These are phyloP conservation scores for Schwanniomyces yamadae DNA, from an alignment of 805 yeast genomes.

Conservation along the genomic window DNA sequence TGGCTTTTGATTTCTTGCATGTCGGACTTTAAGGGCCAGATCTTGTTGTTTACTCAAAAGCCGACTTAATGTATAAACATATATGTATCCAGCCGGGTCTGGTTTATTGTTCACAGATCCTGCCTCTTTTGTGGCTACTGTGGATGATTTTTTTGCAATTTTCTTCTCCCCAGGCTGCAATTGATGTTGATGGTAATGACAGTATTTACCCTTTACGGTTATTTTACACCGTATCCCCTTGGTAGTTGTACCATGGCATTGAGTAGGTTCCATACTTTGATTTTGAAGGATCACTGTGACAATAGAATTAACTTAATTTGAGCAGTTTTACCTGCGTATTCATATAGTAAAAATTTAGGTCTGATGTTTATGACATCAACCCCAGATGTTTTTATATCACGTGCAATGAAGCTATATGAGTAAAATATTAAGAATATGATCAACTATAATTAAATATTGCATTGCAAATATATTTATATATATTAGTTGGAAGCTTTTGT, in stretches of 20 bases:
- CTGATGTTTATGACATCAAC: too few relatives aligned
- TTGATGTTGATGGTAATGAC: conserved; percentile 32
- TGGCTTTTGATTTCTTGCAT: conserved; percentile 21
- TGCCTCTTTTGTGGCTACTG: neutral
- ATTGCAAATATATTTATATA: too few relatives aligned
- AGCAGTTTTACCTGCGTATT: too few relatives aligned
- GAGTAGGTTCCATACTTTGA: neutral
- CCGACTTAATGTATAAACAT: conserved; percentile 48
- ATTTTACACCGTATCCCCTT: conserved; percentile 42
- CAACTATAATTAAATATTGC: too few relatives aligned
- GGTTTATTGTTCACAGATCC: neutral
- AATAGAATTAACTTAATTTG: too few relatives aligned
- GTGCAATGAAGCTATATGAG: conserved; percentile 6
- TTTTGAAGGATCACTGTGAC: neutral
- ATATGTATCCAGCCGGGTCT: conserved; percentile 41
- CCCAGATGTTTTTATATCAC: conserved; percentile 2
- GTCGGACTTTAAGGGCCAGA: conserved; percentile 39
- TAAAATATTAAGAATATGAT: neutral
- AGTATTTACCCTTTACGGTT: conserved; percentile 20
- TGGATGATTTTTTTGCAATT: neutral
- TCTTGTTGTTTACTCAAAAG: conserved; percentile 27
- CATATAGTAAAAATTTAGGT: too few relatives aligned
- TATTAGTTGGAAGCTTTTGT: too few relatives aligned
- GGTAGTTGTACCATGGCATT: conserved; percentile 43
- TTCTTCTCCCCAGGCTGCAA: neutral